These are phyloP conservation scores for Camelina neglecta DNA, from an alignment of 345 rosid species.

Conservation along the genomic window DNA sequence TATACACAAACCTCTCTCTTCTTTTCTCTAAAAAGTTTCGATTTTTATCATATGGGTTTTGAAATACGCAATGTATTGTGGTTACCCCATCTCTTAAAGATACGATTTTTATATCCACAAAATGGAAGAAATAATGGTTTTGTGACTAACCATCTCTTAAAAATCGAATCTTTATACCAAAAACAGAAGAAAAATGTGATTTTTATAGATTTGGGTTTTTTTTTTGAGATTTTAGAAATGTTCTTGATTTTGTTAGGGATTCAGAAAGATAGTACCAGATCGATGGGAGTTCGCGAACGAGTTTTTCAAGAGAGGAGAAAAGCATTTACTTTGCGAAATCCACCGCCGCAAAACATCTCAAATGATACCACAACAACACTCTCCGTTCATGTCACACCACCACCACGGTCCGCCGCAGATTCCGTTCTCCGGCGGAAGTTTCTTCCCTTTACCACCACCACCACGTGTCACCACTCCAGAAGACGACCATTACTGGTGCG, in stretches of 20 bases:
- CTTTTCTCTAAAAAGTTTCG: background rate
- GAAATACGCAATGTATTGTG: background rate
- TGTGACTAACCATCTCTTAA: background rate
- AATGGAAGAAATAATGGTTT: background rate
- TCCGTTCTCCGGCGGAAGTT: slow-evolving; percentile 48
- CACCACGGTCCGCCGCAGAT: slow-evolving; percentile 48
- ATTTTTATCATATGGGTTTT: background rate
- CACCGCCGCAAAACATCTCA: slow-evolving; percentile 87
- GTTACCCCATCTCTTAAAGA: background rate
- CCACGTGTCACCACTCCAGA: slow-evolving; percentile 58
- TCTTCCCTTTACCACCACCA: slow-evolving; percentile 59
- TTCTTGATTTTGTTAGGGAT: slow-evolving; percentile 59
- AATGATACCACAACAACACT: slow-evolving; percentile 57
- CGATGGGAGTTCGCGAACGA: slow-evolving; percentile 98
- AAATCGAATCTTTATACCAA: background rate
- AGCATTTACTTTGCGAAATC: slow-evolving; percentile 93
- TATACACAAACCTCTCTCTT: background rate
- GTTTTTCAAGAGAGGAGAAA: slow-evolving; percentile 89
- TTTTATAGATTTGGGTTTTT: background rate
- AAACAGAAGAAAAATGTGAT: background rate
- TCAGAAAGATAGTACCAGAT: slow-evolving; percentile 97
- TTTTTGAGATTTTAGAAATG: background rate
- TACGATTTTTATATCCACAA: background rate
- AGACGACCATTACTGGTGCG: slow-evolving; percentile 67
- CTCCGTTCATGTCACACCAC: slow-evolving; percentile 55